Percentiles rank a stretch among this genome's conserved stretches.
Conservation (phyloP, 2,329 filamentous ascomycete species). For the Hymenoscyphus repandus region DNA sequence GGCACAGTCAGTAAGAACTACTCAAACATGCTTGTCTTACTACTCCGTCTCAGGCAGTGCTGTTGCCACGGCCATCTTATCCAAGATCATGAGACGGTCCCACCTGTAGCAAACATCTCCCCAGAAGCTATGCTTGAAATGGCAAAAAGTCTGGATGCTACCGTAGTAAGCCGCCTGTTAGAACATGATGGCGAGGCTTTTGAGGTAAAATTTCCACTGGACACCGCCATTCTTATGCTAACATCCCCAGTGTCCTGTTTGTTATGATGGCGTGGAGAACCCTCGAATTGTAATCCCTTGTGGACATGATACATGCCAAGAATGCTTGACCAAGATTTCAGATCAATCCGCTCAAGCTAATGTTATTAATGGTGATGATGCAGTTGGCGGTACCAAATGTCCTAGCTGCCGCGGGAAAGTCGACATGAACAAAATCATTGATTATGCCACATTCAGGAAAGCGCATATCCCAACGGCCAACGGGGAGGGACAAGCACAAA, state of each 20-base stretch:
- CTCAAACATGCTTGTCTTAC: slow-evolving; percentile 71
- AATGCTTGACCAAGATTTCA: slow-evolving; percentile 67
- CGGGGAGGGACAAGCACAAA: slow-evolving; percentile 13
- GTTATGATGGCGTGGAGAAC: slow-evolving; percentile 69
- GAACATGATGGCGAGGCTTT: slow-evolving; percentile 38
- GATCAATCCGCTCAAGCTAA: slow-evolving; percentile 52
- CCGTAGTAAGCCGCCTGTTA: slow-evolving; percentile 63
- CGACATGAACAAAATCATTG: slow-evolving; percentile 65
- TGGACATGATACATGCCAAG: slow-evolving; percentile 72
- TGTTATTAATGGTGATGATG: slow-evolving; percentile 56
- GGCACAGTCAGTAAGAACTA: slow-evolving; percentile 69
- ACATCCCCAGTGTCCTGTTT: slow-evolving; percentile 65
- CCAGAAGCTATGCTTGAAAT: slow-evolving; percentile 46
- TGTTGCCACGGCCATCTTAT: slow-evolving; percentile 74
- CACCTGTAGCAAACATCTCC: slow-evolving; percentile 11
- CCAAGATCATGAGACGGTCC: slow-evolving; percentile 51
- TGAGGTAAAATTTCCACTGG: slow-evolving; percentile 30
- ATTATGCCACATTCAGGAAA: slow-evolving; percentile 67
- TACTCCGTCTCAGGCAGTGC: slow-evolving; percentile 74
- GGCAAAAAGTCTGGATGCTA: slow-evolving; percentile 52
- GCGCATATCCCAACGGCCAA: slow-evolving; percentile 50
- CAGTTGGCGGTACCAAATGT: slow-evolving; percentile 43
- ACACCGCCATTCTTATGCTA: slow-evolving; percentile 1
- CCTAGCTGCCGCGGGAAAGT: slow-evolving; percentile 69
- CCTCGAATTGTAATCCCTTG: slow-evolving; percentile 77